These are phyloP conservation scores for Didymella pomorum DNA, from an alignment of 2,329 filamentous ascomycete species.

Conservation along the genomic window DNA sequence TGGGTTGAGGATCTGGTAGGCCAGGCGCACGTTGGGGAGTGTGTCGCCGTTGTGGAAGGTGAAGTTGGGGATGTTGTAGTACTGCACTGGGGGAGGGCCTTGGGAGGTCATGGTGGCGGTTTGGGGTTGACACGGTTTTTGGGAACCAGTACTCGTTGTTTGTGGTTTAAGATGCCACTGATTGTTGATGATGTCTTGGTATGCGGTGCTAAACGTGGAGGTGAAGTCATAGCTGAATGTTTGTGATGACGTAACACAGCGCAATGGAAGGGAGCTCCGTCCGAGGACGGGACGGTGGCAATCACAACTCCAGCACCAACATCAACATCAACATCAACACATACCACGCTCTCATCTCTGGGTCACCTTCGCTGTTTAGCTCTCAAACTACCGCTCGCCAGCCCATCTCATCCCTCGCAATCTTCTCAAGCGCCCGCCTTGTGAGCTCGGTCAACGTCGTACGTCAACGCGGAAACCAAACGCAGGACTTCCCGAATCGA, in stretches of 20 bases:
- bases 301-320: background rate
- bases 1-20: constrained; percentile 38
- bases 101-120: constrained; percentile 23
- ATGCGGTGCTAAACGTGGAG: background rate
- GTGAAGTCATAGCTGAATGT: background rate
- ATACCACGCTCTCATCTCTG: no score
- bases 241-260: constrained; percentile 14
- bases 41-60: constrained; percentile 30
- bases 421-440: no score
- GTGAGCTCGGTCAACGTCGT: no score
- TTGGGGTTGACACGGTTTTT: no score
- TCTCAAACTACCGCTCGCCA: no score
- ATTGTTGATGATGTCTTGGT: background rate
- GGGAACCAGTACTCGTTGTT: background rate
- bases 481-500: background rate
- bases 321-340: background rate
- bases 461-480: background rate
- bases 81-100: constrained; percentile 19
- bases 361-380: no score
- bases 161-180: background rate
- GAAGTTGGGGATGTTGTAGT: constrained; percentile 30
- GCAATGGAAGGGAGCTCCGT: background rate
- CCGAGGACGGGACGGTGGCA: constrained; percentile 11
- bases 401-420: no score
- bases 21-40: constrained; percentile 25